Evolutionary conservation across 139 green algal species (phyloP), one percentile per base, ranked within the genome.

Genomic region (Pleodorina starrii): DNA sequence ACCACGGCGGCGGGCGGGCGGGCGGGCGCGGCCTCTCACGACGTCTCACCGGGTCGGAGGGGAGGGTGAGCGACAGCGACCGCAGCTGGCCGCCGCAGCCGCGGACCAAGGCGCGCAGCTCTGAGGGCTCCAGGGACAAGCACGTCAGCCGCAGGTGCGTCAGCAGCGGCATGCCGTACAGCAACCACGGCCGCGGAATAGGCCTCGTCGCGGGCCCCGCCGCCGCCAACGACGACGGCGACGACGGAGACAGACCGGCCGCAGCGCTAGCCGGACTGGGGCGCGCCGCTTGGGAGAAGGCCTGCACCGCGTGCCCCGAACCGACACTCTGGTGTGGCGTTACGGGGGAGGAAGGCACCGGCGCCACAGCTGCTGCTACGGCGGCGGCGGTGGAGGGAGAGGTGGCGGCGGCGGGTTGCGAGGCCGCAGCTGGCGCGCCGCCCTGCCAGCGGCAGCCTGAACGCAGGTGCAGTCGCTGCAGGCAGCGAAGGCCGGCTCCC

Each of bases 71-170:
- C 50, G 12, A 63, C 77, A 85, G 54, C 36, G 35, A 17, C 54
- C 78, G 36, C 23, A 85, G 78, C 78, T 85, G 78, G 17, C 0
- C 1, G 1, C 78, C 78, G 78, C 78, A 73, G 78, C 78, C 54
- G 54, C 32, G 44, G 2, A 63, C 5, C 48, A 84, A 2, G 17
- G 50, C 32, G 2, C 35, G 32, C 76, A 84, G 76, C 76, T 84
- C 76, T 3, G 32, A 25, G 1, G 32, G 5, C 14, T 9, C 19
- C 32, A 84, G 10, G 4, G 36, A 11, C 36, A 36, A 51, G 23
- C 21, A 23, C 10, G 17, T 6, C 54, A 85, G 36, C 36, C 43
- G 36, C 36, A 85, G 54, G 35, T 85, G 78, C 25, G 78, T 43
- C 54, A 85, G 78, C 25, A 43, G 54, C 38, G 78, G 38, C 36